Base-by-base conservation (phyloP, 1,284 basidiomycete species). In the Malassezia brasiliensis region DNA sequence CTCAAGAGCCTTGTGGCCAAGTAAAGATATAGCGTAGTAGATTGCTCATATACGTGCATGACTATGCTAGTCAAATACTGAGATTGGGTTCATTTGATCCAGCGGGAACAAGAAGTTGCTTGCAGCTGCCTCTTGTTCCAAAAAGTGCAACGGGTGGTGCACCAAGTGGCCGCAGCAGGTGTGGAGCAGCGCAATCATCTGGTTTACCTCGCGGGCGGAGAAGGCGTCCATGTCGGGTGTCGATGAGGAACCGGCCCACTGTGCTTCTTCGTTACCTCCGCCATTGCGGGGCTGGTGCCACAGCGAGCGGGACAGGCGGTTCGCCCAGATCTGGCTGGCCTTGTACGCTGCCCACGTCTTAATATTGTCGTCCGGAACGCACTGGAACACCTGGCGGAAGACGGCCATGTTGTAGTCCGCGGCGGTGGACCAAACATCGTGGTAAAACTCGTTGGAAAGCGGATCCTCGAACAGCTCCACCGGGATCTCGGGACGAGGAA, bases 291-390 rank as follows among this genome's bases (percentile, higher is more conserved):
- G 12, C 11, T 31, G 35, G n/a, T 17, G 11, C 41, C 30, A 44
- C 7, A 15, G n/a, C 22, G 62, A 63, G 2, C 57, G 49, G 1
- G 59, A 60, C 31, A 72, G 41, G 0, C 69, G 56, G 42, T 67
- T 62, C 15, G 56, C 38, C 69, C 69, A 73, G 0, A 61, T 56
- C 12, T 44, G 48, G 31, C 64, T 71, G 6, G 58, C 58, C 58
- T 73, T 74, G 60, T 72, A 74, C 47, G 68, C 68, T 15, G 60
- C 58, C 72, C 72, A 74, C 12, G 70, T 73, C 39, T 61, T 69
- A 11, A 73, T 64, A 37, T 61, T 67, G 50, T 74, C 68, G 53
- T 74, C 72, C 2, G 72, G 72, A 7, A 71, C 65, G 37, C 67
- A 66, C 39, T 66, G 67, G 63, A 74, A 73, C 46, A 73, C 70